A percentile compares a stretch with the other conserved stretches of the same genome.
phyloP scores from a whole-genome alignment of 2,329 filamentous ascomycete genomes.

The Rasamsonia emersonii region DNA sequence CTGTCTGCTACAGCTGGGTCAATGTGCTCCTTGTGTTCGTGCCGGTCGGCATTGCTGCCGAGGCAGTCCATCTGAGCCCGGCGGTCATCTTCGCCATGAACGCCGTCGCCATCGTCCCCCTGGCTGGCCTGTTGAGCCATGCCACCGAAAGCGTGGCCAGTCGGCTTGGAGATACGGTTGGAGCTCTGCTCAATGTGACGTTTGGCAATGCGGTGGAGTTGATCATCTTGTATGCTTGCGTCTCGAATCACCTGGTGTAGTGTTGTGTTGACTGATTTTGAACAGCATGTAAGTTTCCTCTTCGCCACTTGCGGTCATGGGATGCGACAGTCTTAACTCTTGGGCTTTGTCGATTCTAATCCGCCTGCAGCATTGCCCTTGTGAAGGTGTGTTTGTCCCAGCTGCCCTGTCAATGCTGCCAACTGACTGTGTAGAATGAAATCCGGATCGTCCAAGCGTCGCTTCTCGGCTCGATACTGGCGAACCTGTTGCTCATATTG shows the following conservation, averaged over 20 bases:
- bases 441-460: slow-evolving; percentile 41
- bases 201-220: slow-evolving; percentile 73
- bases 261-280: slow-evolving; percentile 9
- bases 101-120: slow-evolving; percentile 64
- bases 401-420: not conserved
- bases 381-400: slow-evolving; percentile 45
- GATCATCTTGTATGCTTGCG: too few species aligned
- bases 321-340: too few species aligned
- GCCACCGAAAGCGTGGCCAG: slow-evolving; percentile 68
- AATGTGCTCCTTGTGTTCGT: slow-evolving; percentile 37
- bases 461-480: slow-evolving; percentile 73
- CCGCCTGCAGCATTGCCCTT: slow-evolving; percentile 66
- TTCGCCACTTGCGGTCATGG: too few species aligned
- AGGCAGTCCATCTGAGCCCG: slow-evolving; percentile 40
- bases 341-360: too few species aligned
- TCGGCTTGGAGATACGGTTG: slow-evolving; percentile 63
- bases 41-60: slow-evolving; percentile 30
- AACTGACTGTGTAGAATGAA: slow-evolving; percentile 46
- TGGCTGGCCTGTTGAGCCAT: slow-evolving; percentile 62
- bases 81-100: slow-evolving; percentile 65
- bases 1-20: slow-evolving; percentile 33
- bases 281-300: slow-evolving; percentile 46
- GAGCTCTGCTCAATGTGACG: slow-evolving; percentile 66
- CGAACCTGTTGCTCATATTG: slow-evolving; percentile 71
- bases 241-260: slow-evolving; percentile 27